Evolutionary conservation across 2,329 filamentous ascomycete genomes (phyloP).

Genomic region (Aspergillus costaricaensis): DNA sequence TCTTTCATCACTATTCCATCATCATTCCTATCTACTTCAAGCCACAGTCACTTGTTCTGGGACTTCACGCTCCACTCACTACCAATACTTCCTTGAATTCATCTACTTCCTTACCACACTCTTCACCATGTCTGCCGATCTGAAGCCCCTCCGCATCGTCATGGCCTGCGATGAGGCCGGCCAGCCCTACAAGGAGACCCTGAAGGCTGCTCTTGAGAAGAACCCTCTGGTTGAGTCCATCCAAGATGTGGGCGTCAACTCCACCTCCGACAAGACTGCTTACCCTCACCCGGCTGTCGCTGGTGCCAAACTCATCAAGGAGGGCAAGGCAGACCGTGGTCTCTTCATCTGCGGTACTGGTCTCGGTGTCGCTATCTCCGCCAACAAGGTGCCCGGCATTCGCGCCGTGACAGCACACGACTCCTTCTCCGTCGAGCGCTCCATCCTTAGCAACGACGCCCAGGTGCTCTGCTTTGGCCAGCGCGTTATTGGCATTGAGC

Average conservation of each 20-base stretch:
- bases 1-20: slow-evolving; percentile 7
- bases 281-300: slow-evolving; percentile 78
- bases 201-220: slow-evolving; percentile 70
- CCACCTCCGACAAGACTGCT: slow-evolving; percentile 70
- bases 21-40: not conserved
- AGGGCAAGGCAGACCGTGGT: slow-evolving; percentile 68
- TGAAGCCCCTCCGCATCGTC: slow-evolving; percentile 57
- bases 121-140: slow-evolving; percentile 33
- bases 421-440: slow-evolving; percentile 78
- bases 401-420: slow-evolving; percentile 89
- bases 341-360: slow-evolving; percentile 81
- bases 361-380: slow-evolving; percentile 82
- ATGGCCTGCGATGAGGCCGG: slow-evolving; percentile 72
- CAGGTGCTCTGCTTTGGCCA: slow-evolving; percentile 87
- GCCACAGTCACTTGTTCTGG: no score
- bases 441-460: slow-evolving; percentile 79
- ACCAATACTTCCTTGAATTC: not conserved
- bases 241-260: slow-evolving; percentile 72
- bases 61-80: no score
- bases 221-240: slow-evolving; percentile 68
- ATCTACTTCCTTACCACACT: not conserved
- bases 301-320: slow-evolving; percentile 60
- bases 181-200: slow-evolving; percentile 73
- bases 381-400: slow-evolving; percentile 83
- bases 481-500: slow-evolving; percentile 76